Evolutionary conservation across 2,329 filamentous ascomycete species (phyloP), one percentile per base, ranked within the genome.

Genomic region (Botrytis byssoidea): DNA sequence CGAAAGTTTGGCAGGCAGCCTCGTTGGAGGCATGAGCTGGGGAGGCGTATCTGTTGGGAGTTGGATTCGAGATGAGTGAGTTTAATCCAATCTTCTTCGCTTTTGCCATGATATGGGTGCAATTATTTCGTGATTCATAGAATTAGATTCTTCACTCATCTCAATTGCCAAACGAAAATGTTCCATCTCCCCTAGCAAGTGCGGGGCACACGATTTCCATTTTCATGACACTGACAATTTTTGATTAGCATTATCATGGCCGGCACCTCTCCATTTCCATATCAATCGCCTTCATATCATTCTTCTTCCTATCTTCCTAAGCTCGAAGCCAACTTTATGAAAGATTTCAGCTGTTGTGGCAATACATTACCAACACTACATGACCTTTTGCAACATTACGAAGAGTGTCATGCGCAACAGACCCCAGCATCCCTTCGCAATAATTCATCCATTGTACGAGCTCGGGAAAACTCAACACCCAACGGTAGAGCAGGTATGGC

Each of bases 21-120:
- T 91, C 74, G 89, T 91, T 84, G 92, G 91, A 76, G 95, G 95
- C 79, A 94, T 97, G 91, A 98, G 95, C 83, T 99, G 95, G 95
- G 95, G 95, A 81, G 95, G 95, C 77, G 90, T 97, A 75, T 98
- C 95, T 14, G 93, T 98, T 77, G 95, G 95, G 76, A 98, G 95
- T 81, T 98, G 97, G 87, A 96, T 99, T 83, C 89, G 93, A 83
- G 95, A 99, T 85, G 96, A 99, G 96, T 99, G 90, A 90, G 95
- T 91, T 70, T 29, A 40, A 60, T 44, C 37, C 5, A 25, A 42
- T 48, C 25, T 35, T 48, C 5, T 55, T 55, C 48, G 1, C 25
- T n/a, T 48, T 48, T 14, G 3, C 29, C 40, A 64, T n/a, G 9
- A 35, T 60, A 37, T 40, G 10, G 46, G 4, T 46, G 42, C n/a